phyloP scores from a whole-genome alignment of 495 filamentous ascomycete species.

The Penicillium samsonianum region DNA sequence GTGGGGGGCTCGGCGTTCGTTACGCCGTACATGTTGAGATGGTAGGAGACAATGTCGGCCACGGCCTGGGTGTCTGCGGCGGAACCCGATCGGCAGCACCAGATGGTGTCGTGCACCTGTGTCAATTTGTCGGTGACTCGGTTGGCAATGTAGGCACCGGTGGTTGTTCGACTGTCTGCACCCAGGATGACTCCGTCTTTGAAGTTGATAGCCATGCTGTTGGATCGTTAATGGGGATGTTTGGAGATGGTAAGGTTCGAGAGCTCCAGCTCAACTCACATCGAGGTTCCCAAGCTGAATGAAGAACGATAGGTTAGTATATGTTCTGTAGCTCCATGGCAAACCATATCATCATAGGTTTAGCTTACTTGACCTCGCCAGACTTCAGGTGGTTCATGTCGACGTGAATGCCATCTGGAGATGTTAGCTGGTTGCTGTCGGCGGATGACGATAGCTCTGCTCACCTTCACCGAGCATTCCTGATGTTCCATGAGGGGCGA shows the following conservation, averaged over 20 bases:
- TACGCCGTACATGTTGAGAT: slow-evolving; percentile 89
- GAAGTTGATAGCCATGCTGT: slow-evolving; percentile 83
- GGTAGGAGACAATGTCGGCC: slow-evolving; percentile 95
- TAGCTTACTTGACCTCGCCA: slow-evolving; percentile 83
- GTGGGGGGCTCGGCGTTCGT: slow-evolving; percentile 84
- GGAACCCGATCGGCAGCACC: slow-evolving; percentile 97
- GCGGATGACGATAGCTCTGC: slow-evolving; percentile 30
- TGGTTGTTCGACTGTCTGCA: slow-evolving; percentile 97
- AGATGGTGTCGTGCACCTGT: slow-evolving; percentile 97
- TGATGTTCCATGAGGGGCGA: slow-evolving; percentile 54
- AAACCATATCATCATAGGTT: slow-evolving; percentile 1
- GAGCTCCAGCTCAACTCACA: slow-evolving; percentile 62
- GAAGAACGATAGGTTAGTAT: slow-evolving; percentile 33
- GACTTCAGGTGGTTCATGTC: slow-evolving; percentile 96
- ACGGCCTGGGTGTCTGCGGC: slow-evolving; percentile 98
- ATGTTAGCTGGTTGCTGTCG: slow-evolving; percentile 26
- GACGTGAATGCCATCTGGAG: slow-evolving; percentile 92
- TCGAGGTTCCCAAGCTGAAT: slow-evolving; percentile 87
- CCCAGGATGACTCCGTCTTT: slow-evolving; percentile 95
- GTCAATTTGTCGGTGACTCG: slow-evolving; percentile 99
- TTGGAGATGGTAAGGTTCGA: slow-evolving; percentile 13
- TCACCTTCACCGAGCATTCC: slow-evolving; percentile 74
- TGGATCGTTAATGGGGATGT: slow-evolving; percentile 18
- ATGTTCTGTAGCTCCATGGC: neutral
- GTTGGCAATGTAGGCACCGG: slow-evolving; percentile 97